These are phyloP conservation scores for Coniferiporia sulphurascens DNA, from an alignment of 1,284 basidiomycete genomes.

Conservation along the genomic window DNA sequence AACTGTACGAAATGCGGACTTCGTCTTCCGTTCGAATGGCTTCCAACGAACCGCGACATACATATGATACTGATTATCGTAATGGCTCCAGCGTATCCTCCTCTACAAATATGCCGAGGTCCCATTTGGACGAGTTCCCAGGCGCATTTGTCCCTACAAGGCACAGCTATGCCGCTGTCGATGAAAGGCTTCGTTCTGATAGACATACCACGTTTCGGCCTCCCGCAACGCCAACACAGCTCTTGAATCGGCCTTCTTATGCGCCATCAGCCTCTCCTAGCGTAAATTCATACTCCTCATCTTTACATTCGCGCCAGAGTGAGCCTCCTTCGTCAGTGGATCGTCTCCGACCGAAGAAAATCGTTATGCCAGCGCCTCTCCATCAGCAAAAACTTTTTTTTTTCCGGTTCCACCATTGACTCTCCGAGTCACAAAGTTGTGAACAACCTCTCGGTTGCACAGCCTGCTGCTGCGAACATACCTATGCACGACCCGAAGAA, in stretches of 20 bases:
- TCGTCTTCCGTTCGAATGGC: background rate
- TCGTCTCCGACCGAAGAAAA: constrained; percentile 14
- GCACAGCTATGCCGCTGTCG: background rate
- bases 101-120: constrained; percentile 10
- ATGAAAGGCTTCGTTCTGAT: background rate
- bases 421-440: background rate
- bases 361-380: constrained; percentile 18
- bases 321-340: constrained; percentile 5
- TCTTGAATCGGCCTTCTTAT: constrained; percentile 1
- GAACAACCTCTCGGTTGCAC: background rate
- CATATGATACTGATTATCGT: background rate
- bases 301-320: background rate
- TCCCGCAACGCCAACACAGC: background rate
- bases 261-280: background rate
- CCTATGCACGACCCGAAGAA: constrained; percentile 17
- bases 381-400: constrained; percentile 6
- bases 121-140: constrained; percentile 2
- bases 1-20: constrained; percentile 3
- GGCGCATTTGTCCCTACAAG: background rate
- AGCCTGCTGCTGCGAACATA: constrained; percentile 14
- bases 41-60: background rate
- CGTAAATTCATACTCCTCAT: constrained; percentile 1
- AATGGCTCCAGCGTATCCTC: background rate
- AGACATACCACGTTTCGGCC: background rate
- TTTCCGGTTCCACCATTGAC: background rate